These are phyloP conservation scores for Naganishia liquefaciens DNA, from an alignment of 1,284 basidiomycete genomes.

Conservation along the genomic window DNA sequence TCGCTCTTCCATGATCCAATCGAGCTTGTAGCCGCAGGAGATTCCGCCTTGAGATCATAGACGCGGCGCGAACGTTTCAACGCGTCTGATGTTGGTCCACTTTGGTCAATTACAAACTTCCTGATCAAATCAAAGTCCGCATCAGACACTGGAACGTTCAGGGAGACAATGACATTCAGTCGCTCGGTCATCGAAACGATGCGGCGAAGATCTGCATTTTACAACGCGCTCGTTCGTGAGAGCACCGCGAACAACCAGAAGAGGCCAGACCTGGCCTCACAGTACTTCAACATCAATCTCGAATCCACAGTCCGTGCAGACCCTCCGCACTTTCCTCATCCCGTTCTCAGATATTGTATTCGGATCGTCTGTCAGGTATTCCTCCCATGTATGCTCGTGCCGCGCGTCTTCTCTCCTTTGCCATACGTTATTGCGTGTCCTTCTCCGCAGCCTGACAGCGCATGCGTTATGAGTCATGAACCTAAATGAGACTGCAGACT, in stretches of 20 bases:
- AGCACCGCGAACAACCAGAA: not conserved
- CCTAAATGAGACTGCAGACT: not conserved
- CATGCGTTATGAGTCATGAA: not conserved
- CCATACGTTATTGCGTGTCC: slow-evolving; percentile 86
- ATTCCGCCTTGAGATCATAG: no score
- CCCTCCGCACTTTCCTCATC: slow-evolving; percentile 32
- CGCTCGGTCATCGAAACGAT: no score
- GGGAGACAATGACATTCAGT: no score
- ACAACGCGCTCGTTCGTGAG: no score
- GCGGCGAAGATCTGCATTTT: no score
- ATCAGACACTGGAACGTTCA: no score
- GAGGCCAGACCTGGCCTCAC: slow-evolving; percentile 4
- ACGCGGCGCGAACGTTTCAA: no score
- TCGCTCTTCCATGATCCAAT: no score
- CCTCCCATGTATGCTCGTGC: slow-evolving; percentile 79
- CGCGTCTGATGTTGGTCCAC: no score
- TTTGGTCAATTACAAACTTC: no score
- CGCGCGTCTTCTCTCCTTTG: slow-evolving; percentile 81
- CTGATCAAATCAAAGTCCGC: no score
- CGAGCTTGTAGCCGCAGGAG: no score
- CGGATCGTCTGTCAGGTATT: slow-evolving; percentile 57
- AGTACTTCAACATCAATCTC: slow-evolving; percentile 36
- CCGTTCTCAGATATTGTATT: slow-evolving; percentile 59
- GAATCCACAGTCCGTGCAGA: slow-evolving; percentile 37
- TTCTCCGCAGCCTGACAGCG: slow-evolving; percentile 62